phyloP scores from a whole-genome alignment of 106 monocot genomes.

The Dioscorea zingiberensis region DNA sequence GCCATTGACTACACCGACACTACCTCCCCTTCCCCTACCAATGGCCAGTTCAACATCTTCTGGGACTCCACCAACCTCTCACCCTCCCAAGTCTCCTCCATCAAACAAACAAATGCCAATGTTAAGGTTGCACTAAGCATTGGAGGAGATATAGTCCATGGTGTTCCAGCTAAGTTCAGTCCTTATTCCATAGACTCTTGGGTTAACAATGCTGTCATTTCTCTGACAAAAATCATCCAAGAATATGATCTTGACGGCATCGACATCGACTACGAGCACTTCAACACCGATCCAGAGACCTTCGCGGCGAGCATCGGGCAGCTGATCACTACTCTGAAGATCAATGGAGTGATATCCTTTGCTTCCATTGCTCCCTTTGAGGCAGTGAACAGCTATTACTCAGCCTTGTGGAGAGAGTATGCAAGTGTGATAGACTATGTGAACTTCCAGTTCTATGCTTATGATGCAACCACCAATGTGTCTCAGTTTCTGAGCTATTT shows the following conservation, averaged over 20 bases:
- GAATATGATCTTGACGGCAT: conserved; percentile 48
- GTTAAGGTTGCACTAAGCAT: conserved; percentile 30
- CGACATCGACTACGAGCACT: conserved; percentile 57
- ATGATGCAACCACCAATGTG: conserved; percentile 27
- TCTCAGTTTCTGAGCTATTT: conserved; percentile 37
- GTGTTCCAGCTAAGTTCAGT: conserved; percentile 21
- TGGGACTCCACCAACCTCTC: conserved; percentile 24
- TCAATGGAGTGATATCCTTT: conserved; percentile 6
- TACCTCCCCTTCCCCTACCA: background rate
- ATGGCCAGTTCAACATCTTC: conserved; percentile 34
- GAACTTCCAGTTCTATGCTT: conserved; percentile 60
- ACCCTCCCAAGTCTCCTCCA: conserved; percentile 7
- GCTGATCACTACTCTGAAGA: conserved; percentile 25
- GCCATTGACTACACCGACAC: conserved; percentile 27
- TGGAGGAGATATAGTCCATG: conserved; percentile 14
- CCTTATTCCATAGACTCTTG: conserved; percentile 32
- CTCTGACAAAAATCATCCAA: conserved; percentile 35
- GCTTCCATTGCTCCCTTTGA: conserved; percentile 35
- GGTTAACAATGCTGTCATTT: conserved; percentile 49
- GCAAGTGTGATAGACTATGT: conserved; percentile 38
- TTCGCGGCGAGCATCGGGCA: conserved; percentile 28
- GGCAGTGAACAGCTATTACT: conserved; percentile 13
- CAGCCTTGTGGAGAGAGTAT: conserved; percentile 22
- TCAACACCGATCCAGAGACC: conserved; percentile 10
- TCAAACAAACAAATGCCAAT: conserved; percentile 21